Evolutionary conservation across 805 yeast genomes (phyloP), one percentile per base, ranked within the genome.

Genomic region (Martiniozyma abietophila): DNA sequence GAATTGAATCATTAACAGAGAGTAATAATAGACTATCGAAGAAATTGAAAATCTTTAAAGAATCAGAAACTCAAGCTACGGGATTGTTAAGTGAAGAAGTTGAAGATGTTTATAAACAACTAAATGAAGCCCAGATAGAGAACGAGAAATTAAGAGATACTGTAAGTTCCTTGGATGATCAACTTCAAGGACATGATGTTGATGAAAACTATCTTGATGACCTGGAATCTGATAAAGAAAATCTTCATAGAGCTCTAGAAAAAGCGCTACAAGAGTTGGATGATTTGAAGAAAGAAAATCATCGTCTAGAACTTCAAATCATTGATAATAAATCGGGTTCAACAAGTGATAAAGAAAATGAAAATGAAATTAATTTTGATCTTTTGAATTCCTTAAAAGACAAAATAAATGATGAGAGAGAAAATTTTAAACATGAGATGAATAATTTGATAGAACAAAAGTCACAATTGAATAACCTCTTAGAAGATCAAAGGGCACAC

Each of bases 141-240:
- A 33, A 27, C n/a, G 18, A 9, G 5, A 8, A 32, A 5, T 32
- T 59, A 26, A 43, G 43, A 29, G 46, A 50, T 32, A 34, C 28
- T 17, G 14, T 35, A 15, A 15, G 23, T 11, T 23, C 36, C 4
- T 22, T 40, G 10, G 29, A 41, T 19, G 16, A 7, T n/a, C 29
- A 17, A 21, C 39, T 41, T 12, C 32, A 27, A 18, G 32, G 8
- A 27, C 55, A 47, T 31, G 43, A 48, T 18, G 27, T 40, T 18
- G 47, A 60, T 35, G 49, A 49, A 35, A 41, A 45, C 5, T 58
- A 60, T 29, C 38, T 56, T 6, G 54, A 56, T 22, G 53, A 49
- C 33, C 42, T 59, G 8, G 56, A 53, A 36, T 49, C 44, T 5
- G 47, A 41, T 32, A 38, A 35, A 14, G 29, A 36, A 2, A 27